These are phyloP conservation scores for Psidium guajava DNA, from an alignment of 345 rosid genomes.

Conservation along the genomic window DNA sequence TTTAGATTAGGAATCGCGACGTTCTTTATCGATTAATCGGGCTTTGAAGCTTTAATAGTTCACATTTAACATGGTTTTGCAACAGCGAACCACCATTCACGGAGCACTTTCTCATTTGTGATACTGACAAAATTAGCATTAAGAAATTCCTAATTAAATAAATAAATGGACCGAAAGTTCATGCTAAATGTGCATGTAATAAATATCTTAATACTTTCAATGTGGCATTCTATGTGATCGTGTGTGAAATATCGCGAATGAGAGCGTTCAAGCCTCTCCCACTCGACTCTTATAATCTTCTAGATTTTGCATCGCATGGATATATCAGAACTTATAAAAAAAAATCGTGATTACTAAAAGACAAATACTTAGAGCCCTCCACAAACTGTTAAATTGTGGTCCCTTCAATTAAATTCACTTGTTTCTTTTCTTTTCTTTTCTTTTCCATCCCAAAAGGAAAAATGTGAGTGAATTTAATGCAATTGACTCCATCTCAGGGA, in stretches of 20 bases:
- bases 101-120: neutral
- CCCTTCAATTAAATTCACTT: neutral
- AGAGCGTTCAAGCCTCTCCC: neutral
- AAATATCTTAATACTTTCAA: neutral
- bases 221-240: neutral
- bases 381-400: neutral
- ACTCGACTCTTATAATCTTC: neutral
- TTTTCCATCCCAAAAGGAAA: neutral
- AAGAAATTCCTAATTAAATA: neutral
- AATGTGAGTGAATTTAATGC: neutral
- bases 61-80: neutral
- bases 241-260: neutral
- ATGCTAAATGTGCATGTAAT: neutral
- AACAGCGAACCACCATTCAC: neutral
- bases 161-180: neutral
- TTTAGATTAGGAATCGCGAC: neutral
- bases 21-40: neutral
- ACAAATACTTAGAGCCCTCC: neutral
- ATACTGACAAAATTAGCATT: neutral
- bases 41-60: neutral
- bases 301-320: neutral
- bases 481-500: neutral
- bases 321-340: neutral
- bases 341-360: neutral
- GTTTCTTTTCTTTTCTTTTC: too few relatives aligned